Conservation (phyloP, 176 grass and related monocot species). For the Tillandsia leiboldiana region DNA sequence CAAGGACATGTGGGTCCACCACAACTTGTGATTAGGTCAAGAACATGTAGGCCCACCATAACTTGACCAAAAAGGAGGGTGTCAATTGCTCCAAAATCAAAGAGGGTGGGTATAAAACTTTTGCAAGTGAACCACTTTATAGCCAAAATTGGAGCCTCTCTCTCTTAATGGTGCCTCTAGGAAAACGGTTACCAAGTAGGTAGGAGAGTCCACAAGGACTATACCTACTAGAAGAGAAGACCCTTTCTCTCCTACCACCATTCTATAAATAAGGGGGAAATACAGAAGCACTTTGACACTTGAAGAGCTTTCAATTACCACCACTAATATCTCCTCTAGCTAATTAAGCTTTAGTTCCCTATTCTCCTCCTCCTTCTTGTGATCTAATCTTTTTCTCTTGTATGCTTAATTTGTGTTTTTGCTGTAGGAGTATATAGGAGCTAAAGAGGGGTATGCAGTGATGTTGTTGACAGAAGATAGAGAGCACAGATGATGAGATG, state of each 20-base stretch:
- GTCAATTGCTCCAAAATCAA: neutral
- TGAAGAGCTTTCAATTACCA: neutral
- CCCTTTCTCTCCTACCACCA: neutral
- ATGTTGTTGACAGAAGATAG: slow-evolving; percentile 58
- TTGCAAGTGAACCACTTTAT: neutral
- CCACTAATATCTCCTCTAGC: neutral
- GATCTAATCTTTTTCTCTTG: neutral
- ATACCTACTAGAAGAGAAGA: neutral
- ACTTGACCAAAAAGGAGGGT: neutral
- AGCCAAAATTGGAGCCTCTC: neutral
- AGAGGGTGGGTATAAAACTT: neutral
- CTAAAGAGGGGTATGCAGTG: slow-evolving; percentile 5
- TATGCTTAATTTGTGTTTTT: neutral
- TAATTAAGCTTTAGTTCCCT: neutral
- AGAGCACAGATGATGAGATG: slow-evolving; percentile 48
- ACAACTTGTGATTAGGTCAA: neutral
- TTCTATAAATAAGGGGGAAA: neutral
- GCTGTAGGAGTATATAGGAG: neutral
- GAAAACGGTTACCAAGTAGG: neutral
- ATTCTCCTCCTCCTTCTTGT: neutral
- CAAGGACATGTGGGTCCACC: neutral
- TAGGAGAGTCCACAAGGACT: neutral
- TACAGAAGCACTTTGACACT: neutral
- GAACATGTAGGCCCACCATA: neutral
- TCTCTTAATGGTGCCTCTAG: neutral